Conservation (phyloP, 179 eudicot genomes). For the Silene noctiflora region DNA sequence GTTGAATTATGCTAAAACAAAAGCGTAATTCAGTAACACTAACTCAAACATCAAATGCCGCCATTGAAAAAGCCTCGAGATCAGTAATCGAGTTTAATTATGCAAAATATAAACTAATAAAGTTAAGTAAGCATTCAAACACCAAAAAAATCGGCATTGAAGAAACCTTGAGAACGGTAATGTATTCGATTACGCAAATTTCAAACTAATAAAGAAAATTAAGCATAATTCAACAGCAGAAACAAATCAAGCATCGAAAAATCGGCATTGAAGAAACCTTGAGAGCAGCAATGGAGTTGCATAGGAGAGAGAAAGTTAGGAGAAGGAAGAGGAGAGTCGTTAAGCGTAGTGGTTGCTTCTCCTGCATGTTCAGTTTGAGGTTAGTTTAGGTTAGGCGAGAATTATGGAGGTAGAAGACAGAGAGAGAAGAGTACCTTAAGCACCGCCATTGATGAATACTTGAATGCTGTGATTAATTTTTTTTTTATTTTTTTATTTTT, state of each 20-base stretch:
- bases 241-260: not conserved
- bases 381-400: not conserved
- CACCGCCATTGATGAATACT: slow-evolving; percentile 13
- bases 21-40: not conserved
- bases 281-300: slow-evolving; percentile 45
- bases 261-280: slow-evolving; percentile 33
- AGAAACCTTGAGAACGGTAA: slow-evolving; percentile 57
- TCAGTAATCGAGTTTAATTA: not conserved
- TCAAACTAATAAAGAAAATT: not conserved
- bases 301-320: slow-evolving; percentile 32
- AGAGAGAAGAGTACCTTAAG: slow-evolving; percentile 7
- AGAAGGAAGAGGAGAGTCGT: slow-evolving; percentile 24
- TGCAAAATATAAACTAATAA: not conserved
- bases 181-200: slow-evolving; percentile 1
- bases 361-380: slow-evolving; percentile 11
- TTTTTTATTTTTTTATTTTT: no score
- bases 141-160: not conserved
- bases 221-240: not conserved
- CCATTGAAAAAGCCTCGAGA: not conserved
- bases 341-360: slow-evolving; percentile 9
- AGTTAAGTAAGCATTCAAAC: no score
- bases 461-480: not conserved
- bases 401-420: slow-evolving; percentile 17
- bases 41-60: not conserved
- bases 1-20: slow-evolving; percentile 14